Conservation (phyloP, 2,329 filamentous ascomycete species). For the Plectosphaerella cucumerina region DNA sequence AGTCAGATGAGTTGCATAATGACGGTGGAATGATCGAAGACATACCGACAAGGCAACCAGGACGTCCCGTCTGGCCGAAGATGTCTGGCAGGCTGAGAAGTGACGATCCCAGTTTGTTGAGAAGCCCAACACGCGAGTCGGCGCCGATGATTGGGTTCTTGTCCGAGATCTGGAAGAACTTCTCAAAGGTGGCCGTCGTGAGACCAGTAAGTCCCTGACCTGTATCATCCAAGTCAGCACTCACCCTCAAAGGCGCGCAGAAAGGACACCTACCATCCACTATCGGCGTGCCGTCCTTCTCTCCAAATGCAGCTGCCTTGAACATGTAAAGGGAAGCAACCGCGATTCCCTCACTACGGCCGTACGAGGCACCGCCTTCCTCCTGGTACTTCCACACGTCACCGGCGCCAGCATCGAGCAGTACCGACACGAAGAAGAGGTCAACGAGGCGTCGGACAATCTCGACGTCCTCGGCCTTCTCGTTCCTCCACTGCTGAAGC, state of each 20-base stretch:
- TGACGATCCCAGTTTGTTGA: conserved; percentile 37
- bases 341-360: conserved; percentile 46
- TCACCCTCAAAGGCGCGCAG: neutral
- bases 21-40: neutral
- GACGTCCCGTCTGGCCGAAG: conserved; percentile 37
- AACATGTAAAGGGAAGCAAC: conserved; percentile 49
- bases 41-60: conserved; percentile 44
- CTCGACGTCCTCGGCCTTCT: conserved; percentile 37
- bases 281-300: conserved; percentile 11
- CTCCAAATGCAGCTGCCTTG: conserved; percentile 31
- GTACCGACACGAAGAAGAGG: conserved; percentile 57
- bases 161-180: conserved; percentile 38
- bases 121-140: conserved; percentile 33
- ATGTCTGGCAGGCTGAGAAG: conserved; percentile 29
- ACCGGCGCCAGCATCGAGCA: conserved; percentile 52
- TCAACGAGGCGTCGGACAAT: conserved; percentile 52
- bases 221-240: conserved; percentile 5
- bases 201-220: conserved; percentile 29
- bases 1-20: too few relatives aligned
- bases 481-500: conserved; percentile 38
- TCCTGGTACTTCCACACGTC: conserved; percentile 44
- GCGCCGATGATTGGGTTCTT: conserved; percentile 42
- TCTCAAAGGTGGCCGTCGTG: conserved; percentile 23
- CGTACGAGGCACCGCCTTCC: conserved; percentile 28
- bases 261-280: conserved; percentile 28